Evolutionary conservation across 2,329 filamentous ascomycete species (phyloP).

Genomic region (Pestalotiopsis sp.): DNA sequence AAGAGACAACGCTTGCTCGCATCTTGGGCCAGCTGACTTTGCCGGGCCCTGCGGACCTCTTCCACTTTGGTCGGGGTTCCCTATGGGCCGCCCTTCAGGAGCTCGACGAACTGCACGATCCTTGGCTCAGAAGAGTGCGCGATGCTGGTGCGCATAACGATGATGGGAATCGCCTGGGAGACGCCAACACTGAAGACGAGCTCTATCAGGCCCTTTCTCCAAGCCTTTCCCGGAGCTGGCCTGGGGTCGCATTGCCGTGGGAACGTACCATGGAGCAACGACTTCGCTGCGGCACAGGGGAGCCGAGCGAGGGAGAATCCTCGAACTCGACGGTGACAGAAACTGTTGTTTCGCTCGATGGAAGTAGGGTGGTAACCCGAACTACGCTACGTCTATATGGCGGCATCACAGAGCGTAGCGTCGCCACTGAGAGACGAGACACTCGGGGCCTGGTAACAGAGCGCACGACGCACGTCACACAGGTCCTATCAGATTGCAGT

Average conservation of each 20-base stretch:
- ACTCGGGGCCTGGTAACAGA: slow-evolving; percentile 7
- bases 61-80: neutral
- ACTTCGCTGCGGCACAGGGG: neutral
- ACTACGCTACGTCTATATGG: neutral
- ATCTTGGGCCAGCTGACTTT: neutral
- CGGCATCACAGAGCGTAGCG: neutral
- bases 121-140: neutral
- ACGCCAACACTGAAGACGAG: slow-evolving; percentile 15
- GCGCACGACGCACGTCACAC: neutral
- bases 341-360: slow-evolving; percentile 21
- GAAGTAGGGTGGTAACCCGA: slow-evolving; percentile 24
- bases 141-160: neutral
- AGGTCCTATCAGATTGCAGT: neutral
- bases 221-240: slow-evolving; percentile 10
- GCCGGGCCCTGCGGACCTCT: neutral
- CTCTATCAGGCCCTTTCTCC: slow-evolving; percentile 19
- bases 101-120: neutral
- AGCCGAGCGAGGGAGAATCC: neutral
- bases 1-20: neutral
- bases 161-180: neutral
- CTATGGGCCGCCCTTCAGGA: neutral
- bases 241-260: neutral
- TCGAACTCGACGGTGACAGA: slow-evolving; percentile 11
- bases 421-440: slow-evolving; percentile 7
- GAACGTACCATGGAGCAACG: neutral